Evolutionary conservation across 495 filamentous ascomycete genomes (phyloP).

Genomic region (Aspergillus coremiiformis): DNA sequence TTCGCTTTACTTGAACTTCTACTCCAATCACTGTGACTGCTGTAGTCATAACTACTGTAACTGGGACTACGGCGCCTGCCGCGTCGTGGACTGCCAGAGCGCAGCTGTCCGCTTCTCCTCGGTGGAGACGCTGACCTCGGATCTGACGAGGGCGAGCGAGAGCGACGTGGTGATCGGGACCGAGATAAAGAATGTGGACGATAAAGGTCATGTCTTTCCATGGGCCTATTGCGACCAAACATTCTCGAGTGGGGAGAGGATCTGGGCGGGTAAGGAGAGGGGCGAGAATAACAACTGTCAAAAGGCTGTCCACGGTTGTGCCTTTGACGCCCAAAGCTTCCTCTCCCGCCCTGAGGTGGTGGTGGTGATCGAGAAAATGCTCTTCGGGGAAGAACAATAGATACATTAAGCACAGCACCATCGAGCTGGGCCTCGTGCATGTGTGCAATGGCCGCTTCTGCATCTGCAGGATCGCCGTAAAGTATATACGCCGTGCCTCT

Average conservation of each 20-base stretch:
- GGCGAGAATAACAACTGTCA: constrained; percentile 20
- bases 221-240: constrained; percentile 29
- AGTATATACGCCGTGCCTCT: constrained; percentile 92
- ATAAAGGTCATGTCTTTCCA: constrained; percentile 44
- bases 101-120: constrained; percentile 23
- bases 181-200: constrained; percentile 40
- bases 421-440: constrained; percentile 99
- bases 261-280: constrained; percentile 22
- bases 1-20: constrained; percentile 37
- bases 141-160: constrained; percentile 30
- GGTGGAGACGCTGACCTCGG: constrained; percentile 27
- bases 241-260: constrained; percentile 33
- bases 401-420: constrained; percentile 79
- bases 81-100: constrained; percentile 26
- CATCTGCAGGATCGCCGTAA: constrained; percentile 67
- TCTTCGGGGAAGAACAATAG: constrained; percentile 84
- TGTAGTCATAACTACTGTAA: constrained; percentile 47
- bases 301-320: constrained; percentile 28
- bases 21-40: constrained; percentile 39
- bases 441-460: constrained; percentile 83
- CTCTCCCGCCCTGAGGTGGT: constrained; percentile 22
- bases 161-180: constrained; percentile 37
- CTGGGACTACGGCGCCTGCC: constrained; percentile 46
- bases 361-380: constrained; percentile 47
- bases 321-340: constrained; percentile 25